Conservation (phyloP, 129 eudicot genomes). For the Artemisia tridentata region DNA sequence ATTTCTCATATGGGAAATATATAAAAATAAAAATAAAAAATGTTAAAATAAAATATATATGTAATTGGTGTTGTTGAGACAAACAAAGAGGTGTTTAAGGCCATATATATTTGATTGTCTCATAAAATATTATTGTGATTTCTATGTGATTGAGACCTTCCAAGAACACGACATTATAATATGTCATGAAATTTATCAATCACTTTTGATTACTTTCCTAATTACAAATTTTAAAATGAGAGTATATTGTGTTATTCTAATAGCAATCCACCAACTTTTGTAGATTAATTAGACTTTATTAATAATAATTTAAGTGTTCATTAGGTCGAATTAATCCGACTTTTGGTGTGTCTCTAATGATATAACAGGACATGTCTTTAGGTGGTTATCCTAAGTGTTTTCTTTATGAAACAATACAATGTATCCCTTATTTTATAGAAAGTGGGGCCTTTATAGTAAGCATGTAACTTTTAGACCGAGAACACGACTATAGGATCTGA, state of each 20-base stretch:
- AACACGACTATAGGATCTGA: too few species aligned
- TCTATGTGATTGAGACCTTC: slow-evolving; percentile 35
- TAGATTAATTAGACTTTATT: neutral
- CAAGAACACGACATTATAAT: slow-evolving; percentile 21
- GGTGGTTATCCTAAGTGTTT: too few species aligned
- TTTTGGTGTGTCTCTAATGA: too few species aligned
- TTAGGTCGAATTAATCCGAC: too few species aligned
- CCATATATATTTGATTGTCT: slow-evolving; percentile 40
- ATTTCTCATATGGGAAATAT: slow-evolving; percentile 14
- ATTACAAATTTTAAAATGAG: slow-evolving; percentile 9
- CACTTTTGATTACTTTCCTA: slow-evolving; percentile 9
- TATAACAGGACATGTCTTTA: too few species aligned
- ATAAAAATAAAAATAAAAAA: neutral
- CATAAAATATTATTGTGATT: slow-evolving; percentile 15
- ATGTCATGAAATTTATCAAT: slow-evolving; percentile 17
- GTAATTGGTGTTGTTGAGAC: slow-evolving; percentile 25
- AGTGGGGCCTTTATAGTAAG: too few species aligned
- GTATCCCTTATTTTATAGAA: too few species aligned
- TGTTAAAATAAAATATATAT: neutral
- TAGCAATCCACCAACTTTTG: slow-evolving; percentile 17
- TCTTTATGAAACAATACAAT: too few species aligned
- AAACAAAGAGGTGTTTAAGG: slow-evolving; percentile 29
- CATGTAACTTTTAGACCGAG: too few species aligned
- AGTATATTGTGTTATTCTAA: neutral
- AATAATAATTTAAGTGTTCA: neutral